Evolutionary conservation across 176 grass and related monocot species (phyloP).

Genomic region (Alloteropsis semialata): DNA sequence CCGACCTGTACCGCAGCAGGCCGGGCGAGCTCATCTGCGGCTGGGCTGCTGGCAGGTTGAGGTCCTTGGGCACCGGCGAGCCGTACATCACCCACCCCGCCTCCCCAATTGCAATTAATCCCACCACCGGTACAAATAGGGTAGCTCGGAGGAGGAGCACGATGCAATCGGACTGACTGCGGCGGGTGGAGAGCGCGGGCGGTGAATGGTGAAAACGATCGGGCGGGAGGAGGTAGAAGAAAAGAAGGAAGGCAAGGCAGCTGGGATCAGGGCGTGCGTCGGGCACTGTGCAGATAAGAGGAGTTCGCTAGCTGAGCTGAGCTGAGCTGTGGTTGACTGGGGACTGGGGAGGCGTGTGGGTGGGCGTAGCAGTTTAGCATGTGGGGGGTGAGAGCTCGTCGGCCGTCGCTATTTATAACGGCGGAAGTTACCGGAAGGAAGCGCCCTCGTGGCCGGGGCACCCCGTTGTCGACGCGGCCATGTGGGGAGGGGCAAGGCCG

Average conservation of each 20-base stretch:
- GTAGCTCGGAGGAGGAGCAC: not conserved
- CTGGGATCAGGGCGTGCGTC: not conserved
- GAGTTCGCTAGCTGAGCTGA: not conserved
- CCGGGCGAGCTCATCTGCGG: conserved; percentile 71
- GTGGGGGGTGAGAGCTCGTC: conserved; percentile 32
- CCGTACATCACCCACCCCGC: conserved; percentile 65
- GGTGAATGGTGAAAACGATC: not conserved
- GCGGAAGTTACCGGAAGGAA: conserved; percentile 29
- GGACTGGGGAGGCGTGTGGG: conserved; percentile 9
- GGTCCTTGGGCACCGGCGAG: conserved; percentile 67
- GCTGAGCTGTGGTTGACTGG: conserved; percentile 10
- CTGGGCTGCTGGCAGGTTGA: conserved; percentile 54
- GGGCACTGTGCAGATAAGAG: conserved; percentile 6
- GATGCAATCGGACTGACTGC: not conserved
- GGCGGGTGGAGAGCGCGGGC: not conserved
- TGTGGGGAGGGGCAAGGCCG: not conserved
- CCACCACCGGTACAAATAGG: not conserved
- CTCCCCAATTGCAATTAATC: not conserved
- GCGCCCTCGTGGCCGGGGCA: conserved; percentile 23
- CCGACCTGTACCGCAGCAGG: conserved; percentile 82
- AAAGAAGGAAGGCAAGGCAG: not conserved
- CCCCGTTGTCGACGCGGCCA: not conserved
- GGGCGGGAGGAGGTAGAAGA: not conserved
- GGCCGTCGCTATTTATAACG: conserved; percentile 43
- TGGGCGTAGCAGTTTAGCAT: conserved; percentile 8